Evolutionary conservation across 345 rosid genomes (phyloP), one percentile per base, ranked within the genome.

Genomic region (Rubroshorea leprosula): DNA sequence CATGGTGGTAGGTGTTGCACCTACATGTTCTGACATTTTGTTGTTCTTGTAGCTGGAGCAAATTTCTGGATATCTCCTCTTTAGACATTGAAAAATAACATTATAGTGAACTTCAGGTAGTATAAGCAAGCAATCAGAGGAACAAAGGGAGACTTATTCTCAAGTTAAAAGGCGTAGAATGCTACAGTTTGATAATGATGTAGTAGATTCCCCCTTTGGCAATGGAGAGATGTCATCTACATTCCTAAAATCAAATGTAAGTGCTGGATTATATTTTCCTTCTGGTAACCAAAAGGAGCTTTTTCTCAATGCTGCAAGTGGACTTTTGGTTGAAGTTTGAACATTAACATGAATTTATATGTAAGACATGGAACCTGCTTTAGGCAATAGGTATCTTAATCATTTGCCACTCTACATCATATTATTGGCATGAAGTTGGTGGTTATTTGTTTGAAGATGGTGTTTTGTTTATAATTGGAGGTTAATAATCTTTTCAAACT

Each of bases 141-240:
- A 68, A 59, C 57, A 18, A 10, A 75, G 67, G 68, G 92, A 78
- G 69, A 64, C 80, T 47, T 70, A 67, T 55, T 78, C 75, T 6
- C 89, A 82, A 65, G 44, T 77, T 48, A 94, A 94, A 75, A 78
- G 99, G 78, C 95, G 97, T 11, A 85, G 96, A 56, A 83, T 86
- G 93, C 73, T 94, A 66, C 96, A 82, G 7, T 94, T 90, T 58
- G 95, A 89, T 53, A 62, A 70, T 69, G 77, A 80, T 50, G 65
- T 64, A 29, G 49, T 20, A 23, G 90, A 83, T 61, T 71, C 80
- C 23, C 65, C 79, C 48, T 67, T 76, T 68, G 74, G 84, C 68
- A 62, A 83, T 65, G 78, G 87, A 53, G 96, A 87, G 60, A 63
- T 61, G 60, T 67, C 91, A 20, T 71, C 92, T 68, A 71, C 80